These are phyloP conservation scores for Elaeis oleifera DNA, from an alignment of 202 grass and related monocot species.

Conservation along the genomic window DNA sequence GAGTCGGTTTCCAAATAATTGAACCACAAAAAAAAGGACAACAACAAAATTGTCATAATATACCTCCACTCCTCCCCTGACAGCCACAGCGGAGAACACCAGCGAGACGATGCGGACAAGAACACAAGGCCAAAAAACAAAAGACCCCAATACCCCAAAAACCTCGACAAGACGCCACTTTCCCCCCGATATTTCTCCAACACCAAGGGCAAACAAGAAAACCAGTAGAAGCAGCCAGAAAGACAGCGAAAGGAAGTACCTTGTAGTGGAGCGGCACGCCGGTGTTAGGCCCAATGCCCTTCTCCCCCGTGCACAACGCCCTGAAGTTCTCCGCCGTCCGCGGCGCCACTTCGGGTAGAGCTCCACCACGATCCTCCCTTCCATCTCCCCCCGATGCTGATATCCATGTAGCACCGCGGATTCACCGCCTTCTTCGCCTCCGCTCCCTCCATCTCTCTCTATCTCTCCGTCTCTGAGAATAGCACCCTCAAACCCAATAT, in stretches of 20 bases:
- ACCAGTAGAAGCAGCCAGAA: too few relatives aligned
- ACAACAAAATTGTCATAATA: neutral
- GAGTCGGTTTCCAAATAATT: too few relatives aligned
- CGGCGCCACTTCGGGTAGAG: conserved; percentile 55
- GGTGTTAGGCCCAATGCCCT: conserved; percentile 45
- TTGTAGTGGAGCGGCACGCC: conserved; percentile 71
- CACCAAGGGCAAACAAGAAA: neutral
- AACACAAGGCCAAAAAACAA: neutral
- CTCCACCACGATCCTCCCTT: conserved; percentile 80
- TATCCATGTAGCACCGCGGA: conserved; percentile 69
- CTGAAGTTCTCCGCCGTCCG: conserved; percentile 87
- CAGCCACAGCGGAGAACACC: neutral
- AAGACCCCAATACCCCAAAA: neutral
- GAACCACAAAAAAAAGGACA: neutral
- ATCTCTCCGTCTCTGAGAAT: too few relatives aligned
- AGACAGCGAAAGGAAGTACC: conserved; percentile 23
- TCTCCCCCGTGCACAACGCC: conserved; percentile 85
- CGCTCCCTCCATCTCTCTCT: conserved; percentile 35
- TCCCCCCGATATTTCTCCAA: neutral
- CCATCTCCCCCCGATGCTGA: conserved; percentile 76
- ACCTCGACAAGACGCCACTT: neutral
- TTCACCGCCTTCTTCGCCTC: conserved; percentile 30
- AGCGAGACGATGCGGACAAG: neutral
- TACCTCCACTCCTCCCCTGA: conserved; percentile 8
- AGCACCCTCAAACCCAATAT: too few relatives aligned